Conservation (phyloP, 306 rosid species). For the Inga oerstediana region DNA sequence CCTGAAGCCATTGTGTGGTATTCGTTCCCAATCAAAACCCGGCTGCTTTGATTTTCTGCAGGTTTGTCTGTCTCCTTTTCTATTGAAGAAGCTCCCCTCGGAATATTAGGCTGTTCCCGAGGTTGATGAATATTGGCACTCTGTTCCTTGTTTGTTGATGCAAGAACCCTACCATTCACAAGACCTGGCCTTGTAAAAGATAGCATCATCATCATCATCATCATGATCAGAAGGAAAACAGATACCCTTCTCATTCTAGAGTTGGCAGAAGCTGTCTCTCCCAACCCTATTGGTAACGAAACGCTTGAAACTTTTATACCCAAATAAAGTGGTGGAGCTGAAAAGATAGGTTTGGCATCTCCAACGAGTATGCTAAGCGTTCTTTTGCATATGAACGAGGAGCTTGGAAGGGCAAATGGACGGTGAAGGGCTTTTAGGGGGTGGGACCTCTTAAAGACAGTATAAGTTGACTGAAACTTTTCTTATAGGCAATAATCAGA, state of each 20-base stretch:
- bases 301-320: constrained; percentile 39
- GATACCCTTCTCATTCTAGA: constrained; percentile 52
- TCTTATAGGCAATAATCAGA: constrained; percentile 28
- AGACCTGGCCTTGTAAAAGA: constrained; percentile 29
- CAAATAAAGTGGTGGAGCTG: constrained; percentile 53
- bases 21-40: constrained; percentile 39
- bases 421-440: constrained; percentile 56
- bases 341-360: constrained; percentile 67
- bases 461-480: constrained; percentile 37
- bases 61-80: constrained; percentile 16
- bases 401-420: constrained; percentile 49
- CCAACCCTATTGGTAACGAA: constrained; percentile 26
- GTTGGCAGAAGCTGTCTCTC: constrained; percentile 19
- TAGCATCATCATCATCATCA: constrained; percentile 39
- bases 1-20: constrained; percentile 71
- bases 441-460: constrained; percentile 49
- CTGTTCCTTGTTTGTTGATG: constrained; percentile 23
- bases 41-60: neutral
- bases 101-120: neutral
- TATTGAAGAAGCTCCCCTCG: neutral
- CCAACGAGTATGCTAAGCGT: constrained; percentile 31
- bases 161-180: constrained; percentile 47
- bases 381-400: constrained; percentile 30
- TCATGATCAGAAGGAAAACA: constrained; percentile 29
- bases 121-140: constrained; percentile 22